Evolutionary conservation across 257 asterid species (phyloP).

Genomic region (Schizonepeta tenuifolia): DNA sequence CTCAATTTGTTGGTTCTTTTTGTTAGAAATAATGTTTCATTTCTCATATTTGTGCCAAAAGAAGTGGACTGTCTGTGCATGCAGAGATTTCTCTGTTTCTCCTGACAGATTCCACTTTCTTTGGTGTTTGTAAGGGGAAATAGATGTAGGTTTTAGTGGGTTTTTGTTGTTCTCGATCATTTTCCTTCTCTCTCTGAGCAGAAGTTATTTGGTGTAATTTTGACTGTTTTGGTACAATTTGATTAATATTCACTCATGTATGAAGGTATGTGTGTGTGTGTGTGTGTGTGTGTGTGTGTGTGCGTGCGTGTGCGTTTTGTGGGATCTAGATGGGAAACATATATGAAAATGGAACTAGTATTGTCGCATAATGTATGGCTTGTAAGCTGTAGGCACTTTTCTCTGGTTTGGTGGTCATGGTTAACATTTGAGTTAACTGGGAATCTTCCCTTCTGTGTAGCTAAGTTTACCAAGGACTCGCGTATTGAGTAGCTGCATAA

Average conservation of each 20-base stretch:
- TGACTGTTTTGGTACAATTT: not conserved
- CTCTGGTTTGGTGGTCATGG: not conserved
- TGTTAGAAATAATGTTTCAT: not conserved
- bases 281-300: not conserved
- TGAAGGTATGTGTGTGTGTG: not conserved
- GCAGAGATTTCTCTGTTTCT: constrained; percentile 21
- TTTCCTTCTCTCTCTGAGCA: not conserved
- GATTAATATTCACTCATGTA: not conserved
- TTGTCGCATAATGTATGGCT: constrained; percentile 1
- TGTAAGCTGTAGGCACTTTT: not conserved
- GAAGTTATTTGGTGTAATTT: not conserved
- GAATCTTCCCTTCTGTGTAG: constrained; percentile 41
- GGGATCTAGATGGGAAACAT: constrained; percentile 1
- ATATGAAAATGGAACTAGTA: not conserved
- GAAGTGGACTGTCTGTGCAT: constrained; percentile 41
- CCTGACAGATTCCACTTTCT: not conserved
- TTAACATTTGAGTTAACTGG: constrained; percentile 2
- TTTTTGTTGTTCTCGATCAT: not conserved
- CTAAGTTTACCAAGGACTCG: constrained; percentile 50
- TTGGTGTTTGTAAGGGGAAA: not conserved
- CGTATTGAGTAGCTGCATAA: constrained; percentile 87
- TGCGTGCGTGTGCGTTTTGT: not conserved
- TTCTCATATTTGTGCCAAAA: constrained; percentile 46
- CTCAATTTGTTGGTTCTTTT: constrained; percentile 1
- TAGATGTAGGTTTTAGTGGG: constrained; percentile 1